Conservation (phyloP, 1,139 yeast species). For the Scheffersomyces lignicola region DNA sequence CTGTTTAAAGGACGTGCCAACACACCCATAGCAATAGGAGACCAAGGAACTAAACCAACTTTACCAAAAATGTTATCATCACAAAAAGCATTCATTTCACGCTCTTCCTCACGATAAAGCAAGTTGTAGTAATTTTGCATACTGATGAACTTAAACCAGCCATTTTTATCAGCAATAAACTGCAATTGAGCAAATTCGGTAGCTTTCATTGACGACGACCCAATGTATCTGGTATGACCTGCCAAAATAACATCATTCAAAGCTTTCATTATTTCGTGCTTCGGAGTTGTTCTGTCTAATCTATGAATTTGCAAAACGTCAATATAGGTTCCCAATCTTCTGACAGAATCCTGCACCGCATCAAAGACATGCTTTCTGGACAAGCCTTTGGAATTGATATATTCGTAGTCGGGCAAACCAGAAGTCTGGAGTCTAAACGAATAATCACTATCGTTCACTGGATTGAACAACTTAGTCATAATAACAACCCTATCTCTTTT, state of each 20-base stretch:
- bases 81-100: conserved; percentile 57
- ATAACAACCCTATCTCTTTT: conserved; percentile 29
- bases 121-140: conserved; percentile 60
- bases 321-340: conserved; percentile 51
- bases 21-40: conserved; percentile 49
- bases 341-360: conserved; percentile 46
- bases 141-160: conserved; percentile 55
- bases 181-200: conserved; percentile 50
- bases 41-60: conserved; percentile 53
- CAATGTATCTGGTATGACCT: conserved; percentile 53
- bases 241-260: conserved; percentile 49
- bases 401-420: conserved; percentile 14
- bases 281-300: conserved; percentile 40
- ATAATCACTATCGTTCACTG: conserved; percentile 13
- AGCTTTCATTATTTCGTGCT: conserved; percentile 53
- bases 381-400: conserved; percentile 33
- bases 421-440: conserved; percentile 7
- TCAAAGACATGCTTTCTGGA: conserved; percentile 56
- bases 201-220: conserved; percentile 56
- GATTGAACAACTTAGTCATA: conserved; percentile 33
- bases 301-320: conserved; percentile 56
- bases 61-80: conserved; percentile 32
- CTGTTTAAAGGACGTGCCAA: conserved; percentile 37
- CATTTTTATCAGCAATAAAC: conserved; percentile 47
- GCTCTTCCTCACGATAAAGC: conserved; percentile 57